phyloP scores from a whole-genome alignment of 1,139 yeast genomes.

The Candida glucosophila region DNA sequence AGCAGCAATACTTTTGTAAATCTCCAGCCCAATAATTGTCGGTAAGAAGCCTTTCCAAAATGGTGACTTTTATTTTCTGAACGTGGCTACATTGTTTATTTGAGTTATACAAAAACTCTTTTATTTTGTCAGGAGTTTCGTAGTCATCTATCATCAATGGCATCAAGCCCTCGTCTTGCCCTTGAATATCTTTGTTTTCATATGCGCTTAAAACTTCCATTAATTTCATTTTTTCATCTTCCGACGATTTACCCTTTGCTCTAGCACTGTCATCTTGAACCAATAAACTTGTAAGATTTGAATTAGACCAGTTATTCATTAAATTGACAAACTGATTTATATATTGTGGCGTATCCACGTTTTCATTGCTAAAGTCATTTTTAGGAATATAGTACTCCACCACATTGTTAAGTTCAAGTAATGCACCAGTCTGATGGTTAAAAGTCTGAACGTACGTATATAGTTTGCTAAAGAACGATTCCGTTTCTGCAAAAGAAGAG shows the following conservation, averaged over 20 bases:
- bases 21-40: slow-evolving; percentile 5
- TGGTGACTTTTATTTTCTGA: slow-evolving; percentile 35
- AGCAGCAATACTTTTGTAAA: slow-evolving; percentile 6
- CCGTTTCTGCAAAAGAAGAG: slow-evolving; percentile 18
- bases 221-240: slow-evolving; percentile 26
- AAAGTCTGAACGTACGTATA: slow-evolving; percentile 9
- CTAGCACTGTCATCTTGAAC: slow-evolving; percentile 7
- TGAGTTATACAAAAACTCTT: slow-evolving; percentile 19
- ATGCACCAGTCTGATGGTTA: background rate
- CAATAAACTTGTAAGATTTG: slow-evolving; percentile 9
- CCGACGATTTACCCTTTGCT: slow-evolving; percentile 8
- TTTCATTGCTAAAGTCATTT: slow-evolving; percentile 1
- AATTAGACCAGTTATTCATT: slow-evolving; percentile 16
- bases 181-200: slow-evolving; percentile 14
- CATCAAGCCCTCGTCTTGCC: slow-evolving; percentile 7
- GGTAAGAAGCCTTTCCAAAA: slow-evolving; percentile 35
- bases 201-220: slow-evolving; percentile 32
- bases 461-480: slow-evolving; percentile 13
- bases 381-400: slow-evolving; percentile 12
- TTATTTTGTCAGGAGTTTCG: slow-evolving; percentile 13
- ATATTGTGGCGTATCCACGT: slow-evolving; percentile 5
- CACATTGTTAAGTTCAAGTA: slow-evolving; percentile 10
- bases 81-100: slow-evolving; percentile 29
- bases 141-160: slow-evolving; percentile 5
- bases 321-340: slow-evolving; percentile 17